Conservation (phyloP, 768 basidiomycete species). For the Tylopilus plumbeoviolaceoides region DNA sequence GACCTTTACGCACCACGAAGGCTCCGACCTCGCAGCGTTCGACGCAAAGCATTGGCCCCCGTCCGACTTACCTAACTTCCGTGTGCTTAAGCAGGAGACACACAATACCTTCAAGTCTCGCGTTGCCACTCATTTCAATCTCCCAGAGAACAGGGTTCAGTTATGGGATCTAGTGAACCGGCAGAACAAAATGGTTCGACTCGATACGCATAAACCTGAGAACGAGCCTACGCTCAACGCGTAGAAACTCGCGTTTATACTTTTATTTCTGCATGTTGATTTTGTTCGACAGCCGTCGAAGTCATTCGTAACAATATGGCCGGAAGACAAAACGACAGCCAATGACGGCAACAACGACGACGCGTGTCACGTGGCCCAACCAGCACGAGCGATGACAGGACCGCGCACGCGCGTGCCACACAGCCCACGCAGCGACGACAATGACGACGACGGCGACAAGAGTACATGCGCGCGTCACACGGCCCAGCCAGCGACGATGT, state of each 20-base stretch:
- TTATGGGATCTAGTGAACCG: slow-evolving; percentile 98
- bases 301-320: slow-evolving; percentile 98
- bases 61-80: slow-evolving; percentile 90
- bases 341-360: no score
- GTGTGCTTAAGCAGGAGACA: slow-evolving; percentile 91
- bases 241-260: slow-evolving; percentile 28
- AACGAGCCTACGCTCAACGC: slow-evolving; percentile 87
- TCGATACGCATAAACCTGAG: slow-evolving; percentile 94
- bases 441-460: no score
- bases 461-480: no score
- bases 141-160: slow-evolving; percentile 82
- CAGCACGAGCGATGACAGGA: no score
- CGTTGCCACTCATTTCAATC: slow-evolving; percentile 83
- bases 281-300: slow-evolving; percentile 69
- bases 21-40: slow-evolving; percentile 95
- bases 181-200: slow-evolving; percentile 98
- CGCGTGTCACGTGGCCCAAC: no score
- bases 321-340: slow-evolving; percentile 88
- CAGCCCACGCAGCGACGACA: no score
- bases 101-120: slow-evolving; percentile 90
- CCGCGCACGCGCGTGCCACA: no score
- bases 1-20: slow-evolving; percentile 91
- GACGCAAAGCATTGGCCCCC: slow-evolving; percentile 97
- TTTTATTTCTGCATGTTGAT: slow-evolving; percentile 9
- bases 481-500: no score